Percentiles rank a stretch among this genome's conserved stretches.
phyloP scores from a whole-genome alignment of 2,329 filamentous ascomycete species.

The Microthyrium microscopicum region DNA sequence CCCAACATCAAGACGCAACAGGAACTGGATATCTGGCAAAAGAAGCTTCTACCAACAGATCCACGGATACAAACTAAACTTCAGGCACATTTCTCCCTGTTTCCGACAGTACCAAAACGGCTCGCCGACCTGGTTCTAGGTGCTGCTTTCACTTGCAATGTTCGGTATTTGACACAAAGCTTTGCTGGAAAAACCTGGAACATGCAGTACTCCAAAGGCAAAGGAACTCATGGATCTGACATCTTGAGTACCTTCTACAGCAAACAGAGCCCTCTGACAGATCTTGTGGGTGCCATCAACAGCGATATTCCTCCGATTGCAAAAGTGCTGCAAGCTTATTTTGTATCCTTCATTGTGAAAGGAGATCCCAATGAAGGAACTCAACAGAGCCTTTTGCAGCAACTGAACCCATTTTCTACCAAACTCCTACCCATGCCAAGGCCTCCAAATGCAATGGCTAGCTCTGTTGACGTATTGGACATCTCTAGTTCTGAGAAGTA shows the following conservation, averaged over 20 bases:
- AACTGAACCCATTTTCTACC: too few species aligned
- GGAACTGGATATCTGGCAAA: too few species aligned
- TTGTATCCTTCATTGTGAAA: neutral
- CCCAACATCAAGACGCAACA: too few species aligned
- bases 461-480: too few species aligned
- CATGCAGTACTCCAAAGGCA: slow-evolving; percentile 1
- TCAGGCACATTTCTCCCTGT: too few species aligned
- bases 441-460: too few species aligned
- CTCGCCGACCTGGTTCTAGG: too few species aligned
- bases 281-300: neutral
- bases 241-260: slow-evolving; percentile 1
- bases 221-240: slow-evolving; percentile 4
- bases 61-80: too few species aligned
- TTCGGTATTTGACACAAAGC: slow-evolving; percentile 5
- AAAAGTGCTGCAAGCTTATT: neutral
- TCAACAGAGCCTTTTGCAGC: too few species aligned
- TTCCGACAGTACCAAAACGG: neutral
- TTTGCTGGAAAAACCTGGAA: slow-evolving; percentile 4
- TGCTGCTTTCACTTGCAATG: slow-evolving; percentile 9
- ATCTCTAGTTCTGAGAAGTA: too few species aligned
- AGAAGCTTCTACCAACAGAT: too few species aligned
- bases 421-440: too few species aligned
- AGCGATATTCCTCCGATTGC: neutral
- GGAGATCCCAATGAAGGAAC: slow-evolving; percentile 4
- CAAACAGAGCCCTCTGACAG: neutral